phyloP scores from a whole-genome alignment of 2,329 filamentous ascomycete species.

The Albophoma yamanashiensis region DNA sequence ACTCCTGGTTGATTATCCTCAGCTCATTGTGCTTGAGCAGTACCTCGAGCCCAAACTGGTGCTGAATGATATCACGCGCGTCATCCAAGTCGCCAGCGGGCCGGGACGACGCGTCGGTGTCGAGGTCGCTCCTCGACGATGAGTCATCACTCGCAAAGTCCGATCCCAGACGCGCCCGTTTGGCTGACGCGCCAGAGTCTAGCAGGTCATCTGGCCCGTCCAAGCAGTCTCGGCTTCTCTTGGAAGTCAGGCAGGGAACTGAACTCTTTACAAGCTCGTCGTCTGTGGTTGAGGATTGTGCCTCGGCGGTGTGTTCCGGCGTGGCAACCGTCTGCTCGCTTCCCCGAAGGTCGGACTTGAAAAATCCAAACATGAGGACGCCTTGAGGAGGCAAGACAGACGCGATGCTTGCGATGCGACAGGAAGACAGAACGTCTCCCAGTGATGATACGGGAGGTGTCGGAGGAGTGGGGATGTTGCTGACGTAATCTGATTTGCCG shows the following conservation, averaged over 20 bases:
- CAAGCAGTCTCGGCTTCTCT: slow-evolving; percentile 27
- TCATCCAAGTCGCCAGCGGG: slow-evolving; percentile 30
- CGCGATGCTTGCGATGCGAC: slow-evolving; percentile 8
- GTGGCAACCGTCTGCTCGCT: slow-evolving; percentile 37
- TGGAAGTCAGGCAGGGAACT: slow-evolving; percentile 15
- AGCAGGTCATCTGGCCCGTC: slow-evolving; percentile 17
- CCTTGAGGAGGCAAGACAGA: slow-evolving; percentile 16
- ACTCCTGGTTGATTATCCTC: slow-evolving; percentile 87
- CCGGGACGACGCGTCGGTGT: neutral
- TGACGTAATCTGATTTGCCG: slow-evolving; percentile 20
- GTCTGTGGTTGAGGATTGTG: slow-evolving; percentile 13
- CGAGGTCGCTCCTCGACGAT: neutral
- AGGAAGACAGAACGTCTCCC: slow-evolving; percentile 3
- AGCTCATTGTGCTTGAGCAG: slow-evolving; percentile 90
- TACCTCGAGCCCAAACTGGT: slow-evolving; percentile 85
- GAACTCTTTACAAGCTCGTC: slow-evolving; percentile 8
- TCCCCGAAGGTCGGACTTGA: slow-evolving; percentile 47
- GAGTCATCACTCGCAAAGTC: slow-evolving; percentile 3
- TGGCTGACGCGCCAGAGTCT: slow-evolving; percentile 19
- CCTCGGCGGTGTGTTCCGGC: slow-evolving; percentile 21
- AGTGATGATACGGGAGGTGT: slow-evolving; percentile 5
- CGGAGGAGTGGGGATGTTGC: slow-evolving; percentile 8
- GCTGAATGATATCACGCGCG: slow-evolving; percentile 64
- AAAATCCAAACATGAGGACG: slow-evolving; percentile 52
- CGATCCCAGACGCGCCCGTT: slow-evolving; percentile 30